Conservation (phyloP, 768 basidiomycete species). For the Vararia minispora region DNA sequence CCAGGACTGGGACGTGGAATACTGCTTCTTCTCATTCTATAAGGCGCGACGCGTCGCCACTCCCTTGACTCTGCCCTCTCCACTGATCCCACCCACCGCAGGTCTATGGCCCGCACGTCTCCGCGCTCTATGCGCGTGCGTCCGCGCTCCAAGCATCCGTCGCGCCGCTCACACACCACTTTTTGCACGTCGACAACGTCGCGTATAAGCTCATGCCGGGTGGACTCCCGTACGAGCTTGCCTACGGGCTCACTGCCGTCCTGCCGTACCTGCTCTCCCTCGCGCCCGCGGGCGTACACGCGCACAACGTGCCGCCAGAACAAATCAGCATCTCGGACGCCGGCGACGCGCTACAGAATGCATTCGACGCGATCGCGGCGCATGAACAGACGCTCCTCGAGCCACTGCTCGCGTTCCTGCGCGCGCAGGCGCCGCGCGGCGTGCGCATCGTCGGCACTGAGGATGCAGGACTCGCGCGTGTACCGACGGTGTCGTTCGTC, state of each 20-base stretch:
- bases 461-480: conserved; percentile 28
- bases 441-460: conserved; percentile 61
- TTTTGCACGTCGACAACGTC: conserved; percentile 35
- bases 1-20: conserved; percentile 69
- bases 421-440: conserved; percentile 40
- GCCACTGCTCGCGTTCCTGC: conserved; percentile 44
- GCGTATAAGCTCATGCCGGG: conserved; percentile 63
- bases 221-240: conserved; percentile 64
- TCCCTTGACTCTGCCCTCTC: neutral
- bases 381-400: conserved; percentile 53
- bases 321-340: too few species aligned
- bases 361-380: conserved; percentile 44
- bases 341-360: conserved; percentile 28
- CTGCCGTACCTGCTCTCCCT: conserved; percentile 54
- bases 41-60: conserved; percentile 36
- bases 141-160: conserved; percentile 40
- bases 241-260: conserved; percentile 49
- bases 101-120: conserved; percentile 69
- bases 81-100: conserved; percentile 16
- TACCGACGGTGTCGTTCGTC: conserved; percentile 65
- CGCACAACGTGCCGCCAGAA: too few species aligned
- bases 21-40: conserved; percentile 60
- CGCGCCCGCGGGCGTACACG: conserved; percentile 23
- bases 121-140: conserved; percentile 50
- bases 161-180: conserved; percentile 56